Evolutionary conservation across 352 stramenopile genomes (phyloP), one percentile per base, ranked within the genome.

Genomic region (Pythium aquatile): DNA sequence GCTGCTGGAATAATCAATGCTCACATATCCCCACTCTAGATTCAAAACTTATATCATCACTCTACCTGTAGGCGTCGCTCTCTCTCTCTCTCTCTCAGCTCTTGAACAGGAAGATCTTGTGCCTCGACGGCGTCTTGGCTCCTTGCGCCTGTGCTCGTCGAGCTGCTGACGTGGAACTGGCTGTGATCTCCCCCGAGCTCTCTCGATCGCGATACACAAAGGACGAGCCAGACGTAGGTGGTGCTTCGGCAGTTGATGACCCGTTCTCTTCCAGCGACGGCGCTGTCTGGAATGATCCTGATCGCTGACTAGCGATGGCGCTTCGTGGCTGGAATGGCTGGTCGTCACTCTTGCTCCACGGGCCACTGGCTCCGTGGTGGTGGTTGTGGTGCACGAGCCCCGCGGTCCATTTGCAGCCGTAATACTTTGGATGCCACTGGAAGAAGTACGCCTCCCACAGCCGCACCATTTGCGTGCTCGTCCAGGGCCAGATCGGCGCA

Each of bases 401-500:
- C 47, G 78, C 81, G 1, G 83, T 78, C 82, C 84, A 93, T 30
- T 84, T 77, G 57, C 82, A 91, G 35, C 88, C 87, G 66, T 87
- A 79, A 68, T 85, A 94, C 69, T 91, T 91, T 8, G 85, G 83
- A 56, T 94, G 85, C 81, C 82, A 92, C 59, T 95, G 87, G 58
- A 95, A 89, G 55, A 93, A 95, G 55, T 93, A 95, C 37, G 77
- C 73, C 7, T 92, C 83, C 87, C 87, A 95, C 8, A 95, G 49
- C 39, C 73, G 75, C 61, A 95, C 77, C 81, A 91, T 92, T 58
- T 93, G 86, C 51, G 74, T 77, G 32, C 81, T 87, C 2, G 81
- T 83, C 87, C 87, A 95, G 1, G 85, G 83, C 87, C 87, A 95
- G 55, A 93, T 84, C 4, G 87, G 83, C 6, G 76, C 70, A 7